phyloP scores from a whole-genome alignment of 129 eudicot species.

The Ambrosia trifida region DNA sequence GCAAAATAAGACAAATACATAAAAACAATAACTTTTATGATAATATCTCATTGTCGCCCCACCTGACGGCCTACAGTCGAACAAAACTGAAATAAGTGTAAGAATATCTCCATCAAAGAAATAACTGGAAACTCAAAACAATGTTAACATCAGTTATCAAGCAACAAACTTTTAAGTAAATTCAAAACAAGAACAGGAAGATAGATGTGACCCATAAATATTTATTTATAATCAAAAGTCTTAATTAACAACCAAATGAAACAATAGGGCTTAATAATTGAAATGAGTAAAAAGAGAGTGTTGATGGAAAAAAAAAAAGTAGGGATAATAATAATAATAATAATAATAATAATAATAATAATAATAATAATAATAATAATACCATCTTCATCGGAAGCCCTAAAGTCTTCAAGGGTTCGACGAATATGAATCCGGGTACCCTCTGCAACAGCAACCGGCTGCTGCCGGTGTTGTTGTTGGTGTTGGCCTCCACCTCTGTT shows the following conservation, averaged over 20 bases:
- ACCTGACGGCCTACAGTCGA: not conserved
- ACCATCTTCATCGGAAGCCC: constrained; percentile 41
- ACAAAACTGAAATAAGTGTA: not conserved
- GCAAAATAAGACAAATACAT: not conserved
- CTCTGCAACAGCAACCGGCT: constrained; percentile 32
- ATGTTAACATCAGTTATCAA: constrained; percentile 4
- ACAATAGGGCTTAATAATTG: not conserved
- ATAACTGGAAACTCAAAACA: not conserved
- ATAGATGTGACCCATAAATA: not conserved
- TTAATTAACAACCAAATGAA: not conserved
- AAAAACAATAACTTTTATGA: not conserved
- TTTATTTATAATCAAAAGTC: not conserved
- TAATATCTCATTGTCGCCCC: not conserved
- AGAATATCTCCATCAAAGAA: not conserved
- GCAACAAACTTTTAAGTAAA: not conserved
- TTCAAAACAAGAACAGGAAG: not conserved
- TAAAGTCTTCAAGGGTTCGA: constrained; percentile 50
- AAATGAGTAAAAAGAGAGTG: not conserved
- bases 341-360: not conserved
- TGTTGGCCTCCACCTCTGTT: constrained; percentile 30
- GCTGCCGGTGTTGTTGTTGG: constrained; percentile 13
- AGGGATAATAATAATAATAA: not conserved
- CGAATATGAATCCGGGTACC: constrained; percentile 53
- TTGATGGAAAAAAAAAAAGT: not conserved
- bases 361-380: not conserved